phyloP scores from a whole-genome alignment of 768 basidiomycete species.

The Suillus brevipes region DNA sequence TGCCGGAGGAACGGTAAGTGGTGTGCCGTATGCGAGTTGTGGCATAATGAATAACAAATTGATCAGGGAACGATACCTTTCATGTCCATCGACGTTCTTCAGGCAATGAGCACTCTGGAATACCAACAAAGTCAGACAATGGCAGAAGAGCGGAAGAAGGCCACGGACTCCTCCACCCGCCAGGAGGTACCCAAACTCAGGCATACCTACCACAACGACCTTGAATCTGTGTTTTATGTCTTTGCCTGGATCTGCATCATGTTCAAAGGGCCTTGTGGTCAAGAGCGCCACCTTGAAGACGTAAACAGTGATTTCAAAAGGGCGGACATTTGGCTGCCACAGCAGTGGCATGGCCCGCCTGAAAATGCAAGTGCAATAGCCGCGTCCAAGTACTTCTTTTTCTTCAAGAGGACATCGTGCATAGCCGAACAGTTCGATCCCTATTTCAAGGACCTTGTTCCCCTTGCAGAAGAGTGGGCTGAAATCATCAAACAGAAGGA shows the following conservation, averaged over 20 bases:
- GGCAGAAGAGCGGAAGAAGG: neutral
- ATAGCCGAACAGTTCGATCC: neutral
- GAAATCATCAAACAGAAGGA: too few relatives aligned
- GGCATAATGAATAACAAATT: neutral
- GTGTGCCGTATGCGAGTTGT: neutral
- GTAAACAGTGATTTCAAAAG: neutral
- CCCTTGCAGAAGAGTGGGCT: neutral
- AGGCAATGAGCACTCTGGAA: neutral
- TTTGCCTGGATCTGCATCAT: neutral
- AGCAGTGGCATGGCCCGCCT: neutral
- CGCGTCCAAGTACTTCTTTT: neutral
- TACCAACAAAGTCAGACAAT: neutral
- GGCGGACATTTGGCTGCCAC: neutral
- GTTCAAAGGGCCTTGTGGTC: neutral
- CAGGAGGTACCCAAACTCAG: neutral
- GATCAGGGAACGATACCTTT: neutral
- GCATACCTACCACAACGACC: neutral
- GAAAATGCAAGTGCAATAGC: too few relatives aligned
- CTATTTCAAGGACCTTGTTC: neutral
- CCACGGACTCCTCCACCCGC: neutral
- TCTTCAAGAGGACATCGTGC: neutral
- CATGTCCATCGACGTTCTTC: neutral
- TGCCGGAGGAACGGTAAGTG: neutral
- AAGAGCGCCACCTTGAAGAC: neutral
- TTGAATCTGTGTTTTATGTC: conserved; percentile 5